A percentile compares a stretch with the other conserved stretches of the same genome.
Conservation (phyloP, 139 green algal genomes). For the Chlamydomonas sp. region DNA sequence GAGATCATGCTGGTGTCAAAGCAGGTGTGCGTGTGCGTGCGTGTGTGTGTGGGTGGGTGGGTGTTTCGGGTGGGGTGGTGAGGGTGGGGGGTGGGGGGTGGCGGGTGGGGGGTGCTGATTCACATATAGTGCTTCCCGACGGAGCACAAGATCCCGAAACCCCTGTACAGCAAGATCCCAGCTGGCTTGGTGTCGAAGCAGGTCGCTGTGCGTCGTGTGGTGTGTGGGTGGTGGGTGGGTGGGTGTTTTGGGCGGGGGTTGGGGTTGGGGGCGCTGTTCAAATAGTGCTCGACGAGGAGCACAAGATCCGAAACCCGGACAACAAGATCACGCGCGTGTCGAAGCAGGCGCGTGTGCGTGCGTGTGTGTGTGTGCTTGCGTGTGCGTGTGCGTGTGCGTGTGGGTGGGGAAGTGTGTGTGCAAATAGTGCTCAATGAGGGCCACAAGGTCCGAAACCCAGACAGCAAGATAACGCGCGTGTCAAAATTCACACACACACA, state of each 20-base stretch:
- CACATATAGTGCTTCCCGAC: too few species aligned
- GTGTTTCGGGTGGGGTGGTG: too few species aligned
- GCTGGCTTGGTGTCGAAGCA: conserved; percentile 73
- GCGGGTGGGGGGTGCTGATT: too few species aligned
- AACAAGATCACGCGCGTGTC: conserved; percentile 20
- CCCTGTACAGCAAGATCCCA: conserved; percentile 85
- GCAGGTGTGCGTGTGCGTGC: too few species aligned
- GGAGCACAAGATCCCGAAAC: conserved; percentile 95
- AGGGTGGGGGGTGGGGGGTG: too few species aligned
- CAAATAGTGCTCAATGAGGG: conserved; percentile 95
- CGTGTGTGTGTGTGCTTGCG: too few species aligned
- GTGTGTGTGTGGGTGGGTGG: too few species aligned
- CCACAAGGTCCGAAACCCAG: conserved; percentile 95
- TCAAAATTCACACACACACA: conserved; percentile 21
- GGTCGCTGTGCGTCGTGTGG: conserved; percentile 23
- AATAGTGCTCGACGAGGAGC: conserved; percentile 93
- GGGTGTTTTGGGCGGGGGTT: too few species aligned
- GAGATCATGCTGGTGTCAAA: conserved; percentile 73
- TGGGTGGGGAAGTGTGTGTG: too few species aligned
- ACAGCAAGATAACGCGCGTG: conserved; percentile 81
- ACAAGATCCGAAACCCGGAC: conserved; percentile 96
- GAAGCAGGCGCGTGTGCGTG: neutral
- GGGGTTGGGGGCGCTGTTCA: too few species aligned
- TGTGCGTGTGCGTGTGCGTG: too few species aligned
- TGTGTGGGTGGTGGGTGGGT: conserved; percentile 2